These are phyloP conservation scores for Scheffersomyces titani DNA, from an alignment of 1,139 yeast species.

Conservation along the genomic window DNA sequence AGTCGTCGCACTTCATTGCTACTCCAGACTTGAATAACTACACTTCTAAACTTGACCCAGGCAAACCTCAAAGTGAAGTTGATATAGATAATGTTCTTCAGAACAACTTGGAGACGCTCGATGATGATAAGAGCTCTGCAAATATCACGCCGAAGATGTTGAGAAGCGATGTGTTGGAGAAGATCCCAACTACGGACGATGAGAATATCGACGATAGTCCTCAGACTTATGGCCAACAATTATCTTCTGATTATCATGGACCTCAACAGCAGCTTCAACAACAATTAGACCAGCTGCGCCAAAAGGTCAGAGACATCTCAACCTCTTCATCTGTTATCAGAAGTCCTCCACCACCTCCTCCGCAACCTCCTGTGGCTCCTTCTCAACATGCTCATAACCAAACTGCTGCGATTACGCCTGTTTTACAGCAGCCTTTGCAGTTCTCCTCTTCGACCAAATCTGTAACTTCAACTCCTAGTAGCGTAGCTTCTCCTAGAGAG, in stretches of 20 bases:
- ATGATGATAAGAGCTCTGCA: background rate
- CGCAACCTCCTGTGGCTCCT: background rate
- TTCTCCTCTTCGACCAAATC: conserved; percentile 12
- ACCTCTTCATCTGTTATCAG: conserved; percentile 25
- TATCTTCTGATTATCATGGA: background rate
- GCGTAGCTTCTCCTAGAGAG: conserved; percentile 23
- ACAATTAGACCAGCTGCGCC: background rate
- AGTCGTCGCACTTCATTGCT: conserved; percentile 2
- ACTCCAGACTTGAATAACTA: conserved; percentile 13
- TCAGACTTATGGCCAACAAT: background rate
- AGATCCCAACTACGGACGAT: conserved; percentile 37
- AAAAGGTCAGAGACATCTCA: conserved; percentile 15
- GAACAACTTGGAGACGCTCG: conserved; percentile 1
- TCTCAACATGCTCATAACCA: conserved; percentile 20
- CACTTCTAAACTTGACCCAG: conserved; percentile 44
- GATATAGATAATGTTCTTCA: background rate
- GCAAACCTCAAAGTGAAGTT: conserved; percentile 22
- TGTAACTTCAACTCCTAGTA: conserved; percentile 10
- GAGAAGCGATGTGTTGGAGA: conserved; percentile 27
- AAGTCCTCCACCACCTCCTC: conserved; percentile 8
- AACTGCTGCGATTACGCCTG: conserved; percentile 40
- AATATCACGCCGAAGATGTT: conserved; percentile 5
- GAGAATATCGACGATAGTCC: conserved; percentile 30
- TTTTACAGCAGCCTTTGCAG: conserved; percentile 21
- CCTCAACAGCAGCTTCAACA: conserved; percentile 4